Conservation (phyloP, 371 early-diverging fungal genomes). For the Apophysomyces variabilis region DNA sequence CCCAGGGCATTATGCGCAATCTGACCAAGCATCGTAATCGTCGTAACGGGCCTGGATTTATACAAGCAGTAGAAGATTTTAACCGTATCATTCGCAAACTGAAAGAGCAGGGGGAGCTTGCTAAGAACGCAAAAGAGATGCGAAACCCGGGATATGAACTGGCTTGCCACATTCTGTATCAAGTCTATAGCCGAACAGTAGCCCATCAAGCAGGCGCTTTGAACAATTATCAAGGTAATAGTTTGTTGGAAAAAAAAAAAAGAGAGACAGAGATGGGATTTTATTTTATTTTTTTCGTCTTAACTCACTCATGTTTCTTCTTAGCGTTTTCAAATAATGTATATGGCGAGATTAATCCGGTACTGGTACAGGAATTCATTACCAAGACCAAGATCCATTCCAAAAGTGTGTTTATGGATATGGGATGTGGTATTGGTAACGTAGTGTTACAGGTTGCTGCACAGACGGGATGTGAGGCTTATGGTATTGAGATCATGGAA, state of each 20-base stretch:
- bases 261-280: no score
- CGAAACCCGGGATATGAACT: constrained; percentile 67
- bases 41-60: constrained; percentile 70
- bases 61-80: constrained; percentile 72
- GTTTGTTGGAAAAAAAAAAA: no score
- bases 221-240: constrained; percentile 77
- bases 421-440: constrained; percentile 96
- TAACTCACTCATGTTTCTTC: no score
- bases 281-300: no score
- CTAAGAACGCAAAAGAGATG: constrained; percentile 44
- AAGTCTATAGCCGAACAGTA: constrained; percentile 88
- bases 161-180: constrained; percentile 84
- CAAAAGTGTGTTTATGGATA: constrained; percentile 84
- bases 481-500: constrained; percentile 94
- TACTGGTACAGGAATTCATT: constrained; percentile 87
- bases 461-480: constrained; percentile 80
- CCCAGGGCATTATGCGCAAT: constrained; percentile 74
- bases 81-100: constrained; percentile 64
- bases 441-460: constrained; percentile 95
- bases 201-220: constrained; percentile 82
- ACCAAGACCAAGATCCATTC: constrained; percentile 67
- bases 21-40: constrained; percentile 82
- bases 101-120: constrained; percentile 40
- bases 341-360: constrained; percentile 92
- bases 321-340: constrained; percentile 92